These are phyloP conservation scores for Coniochaeta prunicola DNA, from an alignment of 2,329 filamentous ascomycete species.

Conservation along the genomic window DNA sequence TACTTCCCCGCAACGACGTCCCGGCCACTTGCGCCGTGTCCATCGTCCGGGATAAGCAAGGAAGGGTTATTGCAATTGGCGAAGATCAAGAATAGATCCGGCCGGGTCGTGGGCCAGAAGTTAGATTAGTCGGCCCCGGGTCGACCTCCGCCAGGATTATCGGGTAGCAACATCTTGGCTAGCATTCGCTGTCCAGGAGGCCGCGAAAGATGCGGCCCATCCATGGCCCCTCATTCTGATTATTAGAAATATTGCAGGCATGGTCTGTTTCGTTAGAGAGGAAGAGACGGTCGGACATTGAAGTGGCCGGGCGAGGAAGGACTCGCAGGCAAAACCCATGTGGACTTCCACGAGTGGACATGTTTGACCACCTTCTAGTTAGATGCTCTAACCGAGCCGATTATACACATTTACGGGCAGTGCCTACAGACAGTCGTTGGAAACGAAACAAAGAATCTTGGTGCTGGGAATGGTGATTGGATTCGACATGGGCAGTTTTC, in stretches of 20 bases:
- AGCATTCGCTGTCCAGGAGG: neutral
- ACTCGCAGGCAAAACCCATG: neutral
- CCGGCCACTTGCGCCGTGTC: neutral
- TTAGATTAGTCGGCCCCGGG: constrained; percentile 1
- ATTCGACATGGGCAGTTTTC: neutral
- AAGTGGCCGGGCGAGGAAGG: neutral
- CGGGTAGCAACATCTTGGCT: neutral
- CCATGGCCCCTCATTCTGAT: neutral
- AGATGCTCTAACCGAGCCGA: no score
- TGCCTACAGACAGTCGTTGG: no score
- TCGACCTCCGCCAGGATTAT: neutral
- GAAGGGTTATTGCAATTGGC: neutral
- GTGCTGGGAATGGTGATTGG: neutral
- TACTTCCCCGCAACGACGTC: neutral
- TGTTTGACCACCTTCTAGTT: neutral
- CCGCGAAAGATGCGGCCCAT: neutral
- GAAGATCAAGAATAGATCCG: neutral
- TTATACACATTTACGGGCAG: no score
- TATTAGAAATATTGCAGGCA: neutral
- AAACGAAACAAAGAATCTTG: neutral
- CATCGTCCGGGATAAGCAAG: neutral
- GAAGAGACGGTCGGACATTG: neutral
- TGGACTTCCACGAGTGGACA: neutral
- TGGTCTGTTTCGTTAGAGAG: neutral
- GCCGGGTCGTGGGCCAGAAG: neutral